Percentiles rank a stretch among this genome's conserved stretches.
Evolutionary conservation across 768 basidiomycete genomes (phyloP).

Genomic region (Leccinum broughii): DNA sequence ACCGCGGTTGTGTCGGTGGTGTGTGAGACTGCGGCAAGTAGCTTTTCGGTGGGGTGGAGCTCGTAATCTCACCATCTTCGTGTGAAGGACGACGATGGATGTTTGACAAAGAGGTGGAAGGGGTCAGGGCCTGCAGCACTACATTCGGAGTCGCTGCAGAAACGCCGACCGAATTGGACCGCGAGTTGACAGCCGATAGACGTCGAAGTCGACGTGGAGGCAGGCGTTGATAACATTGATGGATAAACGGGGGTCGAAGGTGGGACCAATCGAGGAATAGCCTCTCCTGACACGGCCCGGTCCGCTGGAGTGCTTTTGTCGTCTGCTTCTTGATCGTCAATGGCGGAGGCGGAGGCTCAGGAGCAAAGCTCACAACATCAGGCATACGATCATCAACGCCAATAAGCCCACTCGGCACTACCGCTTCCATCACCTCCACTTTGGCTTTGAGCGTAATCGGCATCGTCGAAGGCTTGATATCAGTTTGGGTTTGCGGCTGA

Average conservation of each 20-base stretch:
- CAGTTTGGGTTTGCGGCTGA: slow-evolving; percentile 10
- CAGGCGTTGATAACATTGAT: slow-evolving; percentile 10
- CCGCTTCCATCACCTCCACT: slow-evolving; percentile 26
- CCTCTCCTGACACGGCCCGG: not conserved
- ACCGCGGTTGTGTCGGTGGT: slow-evolving; percentile 50
- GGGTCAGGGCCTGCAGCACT: not conserved
- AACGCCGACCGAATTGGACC: slow-evolving; percentile 27
- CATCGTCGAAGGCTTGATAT: slow-evolving; percentile 9
- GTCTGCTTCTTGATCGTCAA: slow-evolving; percentile 24
- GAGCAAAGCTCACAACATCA: slow-evolving; percentile 28
- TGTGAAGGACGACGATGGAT: slow-evolving; percentile 37
- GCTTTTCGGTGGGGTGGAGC: slow-evolving; percentile 36
- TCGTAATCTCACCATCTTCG: slow-evolving; percentile 55
- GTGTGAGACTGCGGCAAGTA: slow-evolving; percentile 43
- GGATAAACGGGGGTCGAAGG: slow-evolving; percentile 11
- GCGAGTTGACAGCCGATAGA: slow-evolving; percentile 25
- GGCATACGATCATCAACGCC: slow-evolving; percentile 19
- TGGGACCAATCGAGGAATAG: not conserved
- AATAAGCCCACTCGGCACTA: slow-evolving; percentile 21
- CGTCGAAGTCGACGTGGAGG: slow-evolving; percentile 24
- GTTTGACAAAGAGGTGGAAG: slow-evolving; percentile 9
- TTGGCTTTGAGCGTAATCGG: slow-evolving; percentile 23
- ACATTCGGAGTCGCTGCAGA: slow-evolving; percentile 8
- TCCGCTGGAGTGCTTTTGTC: slow-evolving; percentile 16
- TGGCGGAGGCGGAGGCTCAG: slow-evolving; percentile 35